Evolutionary conservation across 208 protist species (phyloP), one percentile per base, ranked within the genome.

Genomic region (Crithidia bombi): DNA sequence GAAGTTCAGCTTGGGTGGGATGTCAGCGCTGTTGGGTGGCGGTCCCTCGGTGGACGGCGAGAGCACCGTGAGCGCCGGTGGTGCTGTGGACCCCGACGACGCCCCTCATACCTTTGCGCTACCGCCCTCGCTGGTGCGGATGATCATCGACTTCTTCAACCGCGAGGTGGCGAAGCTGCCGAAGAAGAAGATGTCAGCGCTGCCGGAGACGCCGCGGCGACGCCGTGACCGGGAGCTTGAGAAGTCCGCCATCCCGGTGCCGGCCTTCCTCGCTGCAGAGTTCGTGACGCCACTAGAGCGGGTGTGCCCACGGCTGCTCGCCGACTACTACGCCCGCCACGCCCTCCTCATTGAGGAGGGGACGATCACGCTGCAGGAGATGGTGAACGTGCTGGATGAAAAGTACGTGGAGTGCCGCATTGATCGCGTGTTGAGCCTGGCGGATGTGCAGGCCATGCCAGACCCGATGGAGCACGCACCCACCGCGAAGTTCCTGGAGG

Each of bases 381-480:
- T 92, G 64, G 84, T 94, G 32, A 94, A 94, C 75, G 79, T 89
- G 54, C 56, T 94, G 33, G 86, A 94, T 57, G 89, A 94, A 82
- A 81, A 81, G 75, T 94, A 94, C 73, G 63, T 84, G 21, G 71
- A 86, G 69, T 69, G 75, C 26, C 70, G 78, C 25, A 72, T 90
- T 15, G 86, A 92, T 57, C 85, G 68, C 25, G 11, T 74, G 28
- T 58, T 91, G 15, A 54, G 75, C 3, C 44, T 89, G 41, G 68
- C 71, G 0, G 69, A 80, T 36, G 89, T 94, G 50, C 78, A 61
- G 43, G 57, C 56, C 36, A 90, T 91, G 81, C 36, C 65, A 28
- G 74, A 81, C 36, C 73, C 70, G 25, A 52, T 82, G 51, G 39
- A 46, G 28, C 63, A 73, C 38, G 28, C 21, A 17, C 11, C 67